phyloP scores from a whole-genome alignment of 2,329 filamentous ascomycete species.

The Sclerotinia borealis region DNA sequence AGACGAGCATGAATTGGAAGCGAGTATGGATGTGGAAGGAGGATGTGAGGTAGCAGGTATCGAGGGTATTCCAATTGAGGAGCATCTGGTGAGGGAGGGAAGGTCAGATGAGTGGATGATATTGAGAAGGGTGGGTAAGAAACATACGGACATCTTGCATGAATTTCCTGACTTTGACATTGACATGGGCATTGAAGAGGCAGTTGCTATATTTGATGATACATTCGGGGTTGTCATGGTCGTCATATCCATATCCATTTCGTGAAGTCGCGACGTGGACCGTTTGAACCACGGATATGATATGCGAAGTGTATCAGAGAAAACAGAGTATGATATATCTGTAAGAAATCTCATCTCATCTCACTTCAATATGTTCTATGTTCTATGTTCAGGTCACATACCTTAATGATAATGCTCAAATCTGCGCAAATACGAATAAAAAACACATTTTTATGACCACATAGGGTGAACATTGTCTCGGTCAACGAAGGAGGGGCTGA shows the following conservation, averaged over 20 bases:
- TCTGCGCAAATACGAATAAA: neutral
- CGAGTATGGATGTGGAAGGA: constrained; percentile 19
- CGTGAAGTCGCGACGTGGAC: neutral
- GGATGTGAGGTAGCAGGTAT: constrained; percentile 22
- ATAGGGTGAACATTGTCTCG: too few species aligned
- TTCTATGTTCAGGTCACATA: neutral
- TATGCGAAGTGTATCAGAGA: neutral
- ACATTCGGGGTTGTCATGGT: constrained; percentile 1
- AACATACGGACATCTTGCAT: constrained; percentile 23
- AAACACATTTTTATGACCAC: neutral
- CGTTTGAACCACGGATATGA: neutral
- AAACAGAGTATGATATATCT: neutral
- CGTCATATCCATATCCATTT: constrained; percentile 9
- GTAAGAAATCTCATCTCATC: neutral
- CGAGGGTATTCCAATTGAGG: constrained; percentile 24
- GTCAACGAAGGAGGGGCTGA: too few species aligned
- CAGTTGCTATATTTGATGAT: neutral
- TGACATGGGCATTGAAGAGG: constrained; percentile 15
- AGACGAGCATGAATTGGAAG: constrained; percentile 22
- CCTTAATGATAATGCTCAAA: neutral
- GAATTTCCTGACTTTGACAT: constrained; percentile 19
- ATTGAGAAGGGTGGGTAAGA: neutral
- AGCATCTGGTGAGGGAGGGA: constrained; percentile 20
- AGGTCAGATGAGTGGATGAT: neutral
- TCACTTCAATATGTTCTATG: too few species aligned